phyloP scores from a whole-genome alignment of 129 eudicot genomes.

The Helianthus tuberosus region DNA sequence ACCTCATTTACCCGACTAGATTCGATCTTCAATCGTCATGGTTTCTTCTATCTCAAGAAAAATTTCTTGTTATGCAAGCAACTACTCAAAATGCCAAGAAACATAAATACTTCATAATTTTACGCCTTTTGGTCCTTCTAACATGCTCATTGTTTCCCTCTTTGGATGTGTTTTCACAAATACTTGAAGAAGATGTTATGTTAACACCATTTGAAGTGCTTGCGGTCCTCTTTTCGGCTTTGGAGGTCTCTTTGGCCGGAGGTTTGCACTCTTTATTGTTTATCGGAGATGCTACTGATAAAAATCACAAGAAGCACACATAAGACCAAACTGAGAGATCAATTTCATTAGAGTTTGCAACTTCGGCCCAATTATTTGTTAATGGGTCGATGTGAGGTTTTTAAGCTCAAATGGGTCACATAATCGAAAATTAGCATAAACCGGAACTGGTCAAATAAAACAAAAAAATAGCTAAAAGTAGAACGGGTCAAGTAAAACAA shows the following conservation, averaged over 20 bases:
- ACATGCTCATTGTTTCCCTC: slow-evolving; percentile 32
- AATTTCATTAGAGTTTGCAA: background rate
- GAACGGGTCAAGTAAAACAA: background rate
- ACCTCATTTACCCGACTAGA: background rate
- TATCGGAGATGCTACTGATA: slow-evolving; percentile 29
- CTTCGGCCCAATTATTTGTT: background rate
- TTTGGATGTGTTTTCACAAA: background rate
- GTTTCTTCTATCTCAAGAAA: slow-evolving; percentile 12
- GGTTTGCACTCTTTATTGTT: slow-evolving; percentile 16
- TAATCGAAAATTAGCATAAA: background rate
- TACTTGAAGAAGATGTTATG: slow-evolving; percentile 23
- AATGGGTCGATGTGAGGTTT: background rate
- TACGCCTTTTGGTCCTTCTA: slow-evolving; percentile 41
- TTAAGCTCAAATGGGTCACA: background rate
- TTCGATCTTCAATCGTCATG: background rate
- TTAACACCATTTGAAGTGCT: background rate
- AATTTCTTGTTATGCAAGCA: background rate
- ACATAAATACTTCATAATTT: slow-evolving; percentile 51
- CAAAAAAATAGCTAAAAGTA: too few relatives aligned
- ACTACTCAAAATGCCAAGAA: slow-evolving; percentile 39
- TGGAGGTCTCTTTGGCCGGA: background rate
- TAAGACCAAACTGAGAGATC: background rate
- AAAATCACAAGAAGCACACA: slow-evolving; percentile 9
- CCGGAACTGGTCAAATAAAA: background rate
- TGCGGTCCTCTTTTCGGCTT: background rate